Percentiles rank a stretch among this genome's conserved stretches.
Evolutionary conservation across 163 green algal genomes (phyloP).

Genomic region (Chlamydomonas reinhardtii): DNA sequence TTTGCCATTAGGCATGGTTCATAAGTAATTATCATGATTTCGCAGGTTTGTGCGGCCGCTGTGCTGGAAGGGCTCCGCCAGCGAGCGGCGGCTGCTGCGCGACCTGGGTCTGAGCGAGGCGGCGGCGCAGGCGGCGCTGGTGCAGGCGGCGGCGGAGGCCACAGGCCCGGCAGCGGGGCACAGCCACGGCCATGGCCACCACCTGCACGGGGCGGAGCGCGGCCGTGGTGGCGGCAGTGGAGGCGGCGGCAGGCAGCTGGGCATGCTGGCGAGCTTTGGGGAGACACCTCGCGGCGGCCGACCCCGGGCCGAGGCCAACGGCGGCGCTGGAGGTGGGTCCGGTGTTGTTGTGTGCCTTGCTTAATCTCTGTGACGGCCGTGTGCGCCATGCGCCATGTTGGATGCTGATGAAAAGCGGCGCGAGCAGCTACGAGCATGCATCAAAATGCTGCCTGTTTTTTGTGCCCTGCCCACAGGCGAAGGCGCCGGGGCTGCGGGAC

Average conservation of each 20-base stretch:
- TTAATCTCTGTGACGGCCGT: background rate
- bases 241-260: background rate
- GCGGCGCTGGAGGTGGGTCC: background rate
- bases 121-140: slow-evolving; percentile 18
- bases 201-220: background rate
- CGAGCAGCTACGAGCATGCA: background rate
- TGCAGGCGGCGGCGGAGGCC: background rate
- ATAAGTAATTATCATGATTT: too few relatives aligned
- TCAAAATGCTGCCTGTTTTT: background rate
- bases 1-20: too few relatives aligned
- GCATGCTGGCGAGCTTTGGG: slow-evolving; percentile 32
- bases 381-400: too few relatives aligned
- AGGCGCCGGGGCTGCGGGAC: background rate
- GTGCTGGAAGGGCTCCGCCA: slow-evolving; percentile 43
- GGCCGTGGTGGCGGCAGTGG: background rate
- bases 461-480: background rate
- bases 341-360: background rate
- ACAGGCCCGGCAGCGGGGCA: background rate
- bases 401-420: too few relatives aligned
- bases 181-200: too few relatives aligned
- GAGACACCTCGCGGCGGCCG: background rate
- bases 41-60: slow-evolving; percentile 30
- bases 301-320: too few relatives aligned
- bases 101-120: slow-evolving; percentile 21
- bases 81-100: slow-evolving; percentile 36